These are phyloP conservation scores for Corchorus capsularis DNA, from an alignment of 345 rosid species.

Conservation along the genomic window DNA sequence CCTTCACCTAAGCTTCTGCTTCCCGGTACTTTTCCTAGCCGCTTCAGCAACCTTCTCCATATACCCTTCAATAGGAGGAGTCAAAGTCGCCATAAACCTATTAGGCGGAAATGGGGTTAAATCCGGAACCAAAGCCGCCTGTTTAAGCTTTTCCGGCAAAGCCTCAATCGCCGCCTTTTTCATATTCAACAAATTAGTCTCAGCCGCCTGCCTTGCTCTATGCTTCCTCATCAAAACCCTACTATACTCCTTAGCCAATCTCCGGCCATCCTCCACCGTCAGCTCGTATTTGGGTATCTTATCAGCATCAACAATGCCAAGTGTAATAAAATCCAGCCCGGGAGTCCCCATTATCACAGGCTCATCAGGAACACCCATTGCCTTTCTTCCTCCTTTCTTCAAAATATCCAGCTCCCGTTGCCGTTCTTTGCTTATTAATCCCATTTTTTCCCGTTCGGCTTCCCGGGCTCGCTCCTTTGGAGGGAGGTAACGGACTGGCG, in stretches of 20 bases:
- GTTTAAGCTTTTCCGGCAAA: conserved; percentile 65
- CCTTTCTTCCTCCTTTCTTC: conserved; percentile 57
- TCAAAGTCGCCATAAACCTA: conserved; percentile 81
- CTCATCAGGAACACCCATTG: conserved; percentile 55
- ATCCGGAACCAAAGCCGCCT: conserved; percentile 80
- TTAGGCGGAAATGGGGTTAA: conserved; percentile 69
- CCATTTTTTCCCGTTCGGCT: conserved; percentile 71
- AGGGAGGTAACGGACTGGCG: conserved; percentile 65
- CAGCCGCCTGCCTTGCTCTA: conserved; percentile 73
- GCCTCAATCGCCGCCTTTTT: conserved; percentile 82
- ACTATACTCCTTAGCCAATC: conserved; percentile 83
- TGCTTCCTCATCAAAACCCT: conserved; percentile 83
- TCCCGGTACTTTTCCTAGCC: conserved; percentile 56
- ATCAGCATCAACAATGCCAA: conserved; percentile 75
- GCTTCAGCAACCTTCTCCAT: conserved; percentile 88
- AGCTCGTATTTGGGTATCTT: conserved; percentile 79
- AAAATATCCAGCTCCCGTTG: conserved; percentile 63
- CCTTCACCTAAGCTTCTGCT: conserved; percentile 82
- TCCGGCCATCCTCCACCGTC: conserved; percentile 83
- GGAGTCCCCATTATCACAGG: conserved; percentile 72
- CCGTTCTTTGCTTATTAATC: conserved; percentile 67
- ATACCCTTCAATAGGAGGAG: conserved; percentile 97
- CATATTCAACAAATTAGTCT: conserved; percentile 48
- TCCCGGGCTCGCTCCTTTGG: conserved; percentile 71
- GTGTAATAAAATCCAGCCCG: conserved; percentile 67